phyloP scores from a whole-genome alignment of 2,329 filamentous ascomycete genomes.

The Aspergillus piperis region DNA sequence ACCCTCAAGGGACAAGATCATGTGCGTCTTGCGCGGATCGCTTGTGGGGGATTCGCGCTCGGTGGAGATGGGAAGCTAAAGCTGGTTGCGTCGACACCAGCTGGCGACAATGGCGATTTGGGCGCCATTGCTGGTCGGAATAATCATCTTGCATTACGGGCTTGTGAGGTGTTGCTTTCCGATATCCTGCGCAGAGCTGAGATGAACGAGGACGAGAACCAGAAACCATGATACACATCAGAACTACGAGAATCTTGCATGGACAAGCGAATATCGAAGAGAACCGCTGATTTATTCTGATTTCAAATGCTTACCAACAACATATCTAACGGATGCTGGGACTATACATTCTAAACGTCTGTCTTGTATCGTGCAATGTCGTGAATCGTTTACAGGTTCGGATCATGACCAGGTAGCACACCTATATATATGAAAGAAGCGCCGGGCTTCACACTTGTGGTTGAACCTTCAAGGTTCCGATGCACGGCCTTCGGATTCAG shows the following conservation, averaged over 20 bases:
- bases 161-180: slow-evolving; percentile 35
- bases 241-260: neutral
- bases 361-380: neutral
- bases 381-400: neutral
- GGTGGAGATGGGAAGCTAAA: slow-evolving; percentile 43
- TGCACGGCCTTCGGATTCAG: slow-evolving; percentile 66
- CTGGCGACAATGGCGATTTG: slow-evolving; percentile 20
- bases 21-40: slow-evolving; percentile 39
- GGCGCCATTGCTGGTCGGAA: slow-evolving; percentile 21
- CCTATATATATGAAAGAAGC: neutral
- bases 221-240: neutral
- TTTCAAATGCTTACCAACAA: neutral
- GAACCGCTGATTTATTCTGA: neutral
- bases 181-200: slow-evolving; percentile 34
- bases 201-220: slow-evolving; percentile 17
- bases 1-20: slow-evolving; percentile 23
- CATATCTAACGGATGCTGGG: neutral
- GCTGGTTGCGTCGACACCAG: slow-evolving; percentile 30
- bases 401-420: neutral
- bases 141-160: slow-evolving; percentile 28
- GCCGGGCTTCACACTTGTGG: neutral
- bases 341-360: slow-evolving; percentile 2
- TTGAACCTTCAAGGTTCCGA: slow-evolving; percentile 34
- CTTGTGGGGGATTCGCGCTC: slow-evolving; percentile 43
- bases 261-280: neutral